phyloP scores from a whole-genome alignment of 768 basidiomycete species.

The Leccinum incarnatum region DNA sequence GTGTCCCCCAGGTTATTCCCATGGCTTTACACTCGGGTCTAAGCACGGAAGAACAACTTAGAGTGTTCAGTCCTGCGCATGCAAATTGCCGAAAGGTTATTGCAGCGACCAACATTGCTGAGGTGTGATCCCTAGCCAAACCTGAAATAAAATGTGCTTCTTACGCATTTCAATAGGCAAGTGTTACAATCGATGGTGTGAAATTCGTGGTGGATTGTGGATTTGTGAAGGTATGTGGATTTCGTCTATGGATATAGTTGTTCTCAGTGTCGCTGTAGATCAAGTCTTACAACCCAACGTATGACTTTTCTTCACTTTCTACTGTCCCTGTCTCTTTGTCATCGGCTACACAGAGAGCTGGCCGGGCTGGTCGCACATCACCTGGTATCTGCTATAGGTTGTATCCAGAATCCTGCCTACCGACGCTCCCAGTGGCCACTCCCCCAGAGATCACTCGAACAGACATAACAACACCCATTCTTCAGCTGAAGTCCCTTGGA shows the following conservation, averaged over 20 bases:
- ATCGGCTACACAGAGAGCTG: constrained; percentile 90
- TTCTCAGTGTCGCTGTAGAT: constrained; percentile 48
- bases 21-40: constrained; percentile 89
- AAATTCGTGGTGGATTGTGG: constrained; percentile 93
- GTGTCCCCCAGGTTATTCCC: constrained; percentile 55
- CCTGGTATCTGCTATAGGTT: constrained; percentile 91
- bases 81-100: constrained; percentile 83
- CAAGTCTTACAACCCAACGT: constrained; percentile 84
- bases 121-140: constrained; percentile 44
- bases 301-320: constrained; percentile 78
- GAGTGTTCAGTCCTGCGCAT: constrained; percentile 78
- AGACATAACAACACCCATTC: constrained; percentile 86
- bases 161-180: constrained; percentile 53
- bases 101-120: constrained; percentile 94
- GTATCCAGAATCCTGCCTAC: constrained; percentile 65
- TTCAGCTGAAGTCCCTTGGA: constrained; percentile 93
- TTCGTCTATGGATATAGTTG: neutral
- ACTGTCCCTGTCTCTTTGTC: constrained; percentile 83
- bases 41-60: constrained; percentile 81
- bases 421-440: constrained; percentile 63
- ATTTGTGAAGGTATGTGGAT: constrained; percentile 76
- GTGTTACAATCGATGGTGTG: constrained; percentile 95
- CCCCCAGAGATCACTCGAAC: constrained; percentile 89
- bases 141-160: neutral
- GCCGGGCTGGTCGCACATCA: constrained; percentile 92